A percentile compares a stretch with the other conserved stretches of the same genome.
phyloP scores from a whole-genome alignment of 108 stramenopile genomes.

The Skeletonema menzelii region DNA sequence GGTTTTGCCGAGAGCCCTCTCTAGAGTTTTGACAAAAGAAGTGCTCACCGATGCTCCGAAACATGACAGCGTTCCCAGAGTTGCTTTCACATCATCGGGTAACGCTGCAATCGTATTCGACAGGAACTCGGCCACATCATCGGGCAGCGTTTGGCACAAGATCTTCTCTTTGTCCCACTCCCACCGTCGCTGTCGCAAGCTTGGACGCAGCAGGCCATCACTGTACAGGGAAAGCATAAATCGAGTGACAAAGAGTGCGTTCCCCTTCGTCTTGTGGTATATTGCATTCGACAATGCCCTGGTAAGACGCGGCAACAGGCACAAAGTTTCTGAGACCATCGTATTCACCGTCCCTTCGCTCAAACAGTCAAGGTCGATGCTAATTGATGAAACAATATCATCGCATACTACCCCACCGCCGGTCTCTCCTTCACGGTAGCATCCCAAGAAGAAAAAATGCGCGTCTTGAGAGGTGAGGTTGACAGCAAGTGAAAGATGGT shows the following conservation, averaged over 20 bases:
- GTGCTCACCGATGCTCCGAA: slow-evolving; percentile 5
- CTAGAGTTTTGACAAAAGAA: not conserved
- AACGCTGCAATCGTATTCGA: not conserved
- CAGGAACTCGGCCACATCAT: slow-evolving; percentile 10
- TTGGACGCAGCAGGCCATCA: slow-evolving; percentile 8
- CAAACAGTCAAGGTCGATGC: slow-evolving; percentile 4
- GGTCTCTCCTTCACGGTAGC: not conserved
- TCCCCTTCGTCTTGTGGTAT: slow-evolving; percentile 19
- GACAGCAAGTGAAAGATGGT: not conserved
- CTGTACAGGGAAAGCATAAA: slow-evolving; percentile 7
- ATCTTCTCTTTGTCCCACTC: slow-evolving; percentile 19
- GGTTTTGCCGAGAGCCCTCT: not conserved
- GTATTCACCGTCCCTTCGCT: not conserved
- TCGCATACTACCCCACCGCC: too few relatives aligned
- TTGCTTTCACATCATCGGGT: not conserved
- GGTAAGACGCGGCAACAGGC: slow-evolving; percentile 8
- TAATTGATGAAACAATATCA: too few relatives aligned
- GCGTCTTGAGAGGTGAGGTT: not conserved
- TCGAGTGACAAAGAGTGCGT: slow-evolving; percentile 9
- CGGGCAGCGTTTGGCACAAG: not conserved
- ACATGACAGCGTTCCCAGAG: slow-evolving; percentile 1
- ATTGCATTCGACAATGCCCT: slow-evolving; percentile 2
- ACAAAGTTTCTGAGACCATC: slow-evolving; percentile 3
- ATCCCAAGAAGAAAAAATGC: not conserved
- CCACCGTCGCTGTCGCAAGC: slow-evolving; percentile 2